These are phyloP conservation scores for Chlorella vulgaris DNA, from an alignment of 139 green algal species.

Conservation along the genomic window DNA sequence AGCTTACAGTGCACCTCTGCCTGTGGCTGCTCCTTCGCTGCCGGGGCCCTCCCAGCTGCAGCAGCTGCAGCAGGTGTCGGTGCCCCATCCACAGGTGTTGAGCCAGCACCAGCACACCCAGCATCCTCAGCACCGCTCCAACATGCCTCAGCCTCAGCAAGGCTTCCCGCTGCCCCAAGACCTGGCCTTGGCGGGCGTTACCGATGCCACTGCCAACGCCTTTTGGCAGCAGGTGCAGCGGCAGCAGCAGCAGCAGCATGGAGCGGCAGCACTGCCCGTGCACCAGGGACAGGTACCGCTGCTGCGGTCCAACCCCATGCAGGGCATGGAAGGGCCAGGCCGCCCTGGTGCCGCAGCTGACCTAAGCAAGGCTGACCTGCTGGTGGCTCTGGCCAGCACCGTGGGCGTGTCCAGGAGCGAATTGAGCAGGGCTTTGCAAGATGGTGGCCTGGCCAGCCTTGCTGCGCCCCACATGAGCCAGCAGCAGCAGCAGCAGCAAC, in stretches of 20 bases:
- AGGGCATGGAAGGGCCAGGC: neutral
- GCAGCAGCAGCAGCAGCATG: conserved; percentile 13
- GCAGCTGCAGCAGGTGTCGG: neutral
- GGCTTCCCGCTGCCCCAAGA: too few relatives aligned
- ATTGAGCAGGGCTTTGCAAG: neutral
- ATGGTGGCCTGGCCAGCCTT: neutral
- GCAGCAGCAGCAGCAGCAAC: neutral
- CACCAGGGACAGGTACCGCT: neutral
- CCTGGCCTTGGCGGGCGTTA: neutral
- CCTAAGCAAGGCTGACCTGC: neutral
- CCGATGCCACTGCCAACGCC: neutral
- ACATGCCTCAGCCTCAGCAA: too few relatives aligned
- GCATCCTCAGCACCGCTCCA: too few relatives aligned
- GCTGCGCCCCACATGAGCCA: neutral
- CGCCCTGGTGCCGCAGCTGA: neutral
- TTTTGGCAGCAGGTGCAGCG: conserved; percentile 14
- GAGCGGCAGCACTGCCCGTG: neutral
- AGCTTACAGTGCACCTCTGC: neutral
- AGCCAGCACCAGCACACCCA: too few relatives aligned
- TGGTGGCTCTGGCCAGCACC: conserved; percentile 8
- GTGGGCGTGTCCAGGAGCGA: neutral
- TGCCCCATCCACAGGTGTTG: neutral
- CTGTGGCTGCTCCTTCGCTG: neutral
- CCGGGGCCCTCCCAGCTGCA: neutral
- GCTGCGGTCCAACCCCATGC: neutral